Evolutionary conservation across 495 filamentous ascomycete genomes (phyloP), one percentile per base, ranked within the genome.

Genomic region (Penicillium mononematosum): DNA sequence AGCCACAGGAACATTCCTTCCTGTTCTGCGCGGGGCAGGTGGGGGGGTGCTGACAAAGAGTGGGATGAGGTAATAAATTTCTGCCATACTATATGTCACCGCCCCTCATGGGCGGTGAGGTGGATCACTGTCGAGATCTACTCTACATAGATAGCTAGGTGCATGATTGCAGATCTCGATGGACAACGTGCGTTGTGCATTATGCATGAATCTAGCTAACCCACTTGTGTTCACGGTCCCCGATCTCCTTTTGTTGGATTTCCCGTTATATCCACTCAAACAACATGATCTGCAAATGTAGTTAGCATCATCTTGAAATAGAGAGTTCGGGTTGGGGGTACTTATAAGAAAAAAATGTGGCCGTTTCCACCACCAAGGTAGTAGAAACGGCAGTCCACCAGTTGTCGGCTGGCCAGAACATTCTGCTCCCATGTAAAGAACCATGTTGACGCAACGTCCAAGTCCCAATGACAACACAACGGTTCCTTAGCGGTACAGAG

Each of bases 271-370:
- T 53, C 19, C 19, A 25, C 22, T 10, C 19, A 19, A 29, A 31
- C 20, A 20, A 22, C 7, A 53, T 39, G 32, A 47, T 55, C 62
- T 64, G 58, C 29, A 42, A 17, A 10, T 25, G 68, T 64, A 76
- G 66, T 73, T 65, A 74, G 69, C 62, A 60, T 58, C 65, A 38
- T 44, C 43, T 58, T 38, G 34, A 2, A 36, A 46, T 39, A 58
- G 50, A 14, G 20, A 12, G n/a, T 9, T 39, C 9, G 16, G 36
- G 34, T 12, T 34, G 16, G 72, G 75, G 53, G 52, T 39, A 89
- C 86, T 86, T 88, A 89, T 89, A 84, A 79, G 34, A 36, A 79
- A 70, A 77, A 77, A 75, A 70, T 61, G 59, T 66, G 77, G 83
- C 83, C 83, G 72, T 69, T 74, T 67, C 77, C 77, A 76, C 78